phyloP scores from a whole-genome alignment of 2,329 filamentous ascomycete species.

The Fusarium praegraminearum region DNA sequence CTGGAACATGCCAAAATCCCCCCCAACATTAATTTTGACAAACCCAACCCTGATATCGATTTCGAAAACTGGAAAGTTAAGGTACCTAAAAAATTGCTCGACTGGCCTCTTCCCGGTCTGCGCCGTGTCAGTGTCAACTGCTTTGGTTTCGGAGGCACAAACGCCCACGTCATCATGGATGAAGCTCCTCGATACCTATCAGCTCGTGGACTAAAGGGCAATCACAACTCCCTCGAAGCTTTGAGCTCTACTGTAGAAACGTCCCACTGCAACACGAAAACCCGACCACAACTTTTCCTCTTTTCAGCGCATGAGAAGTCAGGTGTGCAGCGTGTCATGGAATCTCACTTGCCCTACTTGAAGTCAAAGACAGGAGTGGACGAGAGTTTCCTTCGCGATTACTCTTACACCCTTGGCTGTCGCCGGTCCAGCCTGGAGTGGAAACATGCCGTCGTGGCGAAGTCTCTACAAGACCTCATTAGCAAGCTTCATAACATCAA shows the following conservation, averaged over 20 bases:
- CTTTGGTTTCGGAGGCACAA: constrained; percentile 70
- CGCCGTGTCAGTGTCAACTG: constrained; percentile 67
- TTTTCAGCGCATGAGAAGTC: constrained; percentile 60
- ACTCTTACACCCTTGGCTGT: constrained; percentile 60
- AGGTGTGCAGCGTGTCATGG: constrained; percentile 54
- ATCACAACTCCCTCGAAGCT: constrained; percentile 51
- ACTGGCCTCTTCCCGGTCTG: constrained; percentile 59
- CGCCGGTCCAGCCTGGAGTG: constrained; percentile 61
- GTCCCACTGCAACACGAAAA: neutral
- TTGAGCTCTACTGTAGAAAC: neutral
- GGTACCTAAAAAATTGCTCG: constrained; percentile 56
- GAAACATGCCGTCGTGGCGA: constrained; percentile 56
- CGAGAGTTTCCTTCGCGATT: constrained; percentile 51
- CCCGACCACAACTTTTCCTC: constrained; percentile 55
- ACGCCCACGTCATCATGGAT: constrained; percentile 65
- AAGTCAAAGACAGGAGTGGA: constrained; percentile 23
- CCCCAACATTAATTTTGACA: constrained; percentile 63
- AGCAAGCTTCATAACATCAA: constrained; percentile 44
- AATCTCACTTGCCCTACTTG: constrained; percentile 53
- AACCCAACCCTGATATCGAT: constrained; percentile 60
- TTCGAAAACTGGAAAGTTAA: constrained; percentile 61
- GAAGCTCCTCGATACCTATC: constrained; percentile 58
- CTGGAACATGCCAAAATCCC: constrained; percentile 65
- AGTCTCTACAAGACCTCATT: constrained; percentile 51
- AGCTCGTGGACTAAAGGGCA: constrained; percentile 51